Evolutionary conservation across 2,329 filamentous ascomycete species (phyloP), one percentile per base, ranked within the genome.

Genomic region (Orbilia quercus): DNA sequence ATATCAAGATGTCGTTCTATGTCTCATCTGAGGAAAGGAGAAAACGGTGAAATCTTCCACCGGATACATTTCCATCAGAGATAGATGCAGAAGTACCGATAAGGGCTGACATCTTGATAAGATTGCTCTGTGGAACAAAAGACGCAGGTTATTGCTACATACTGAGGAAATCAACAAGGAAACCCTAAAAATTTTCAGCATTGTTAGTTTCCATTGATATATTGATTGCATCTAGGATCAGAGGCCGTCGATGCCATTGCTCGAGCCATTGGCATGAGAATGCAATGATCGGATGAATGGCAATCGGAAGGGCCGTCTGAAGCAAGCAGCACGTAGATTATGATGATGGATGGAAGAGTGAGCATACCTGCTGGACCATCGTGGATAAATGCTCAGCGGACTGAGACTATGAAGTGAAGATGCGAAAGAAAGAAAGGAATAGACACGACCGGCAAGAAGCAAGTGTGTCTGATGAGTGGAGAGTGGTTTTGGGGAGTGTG

Each of bases 21-120:
- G 47, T 38, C 40, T 47, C 1, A 36, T 74, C 34, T 25, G 54
- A 54, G 31, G n/a, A 28, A 36, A 36, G 44, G 12, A 60, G 44
- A 18, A 42, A 25, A 20, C 2, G 62, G 69, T 65, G 63, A 53
- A 34, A 69, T 77, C 75, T 64, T 75, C 72, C 93, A 82, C 96
- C 96, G 92, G 98, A 83, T 89, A 98, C 98, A 87, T 98, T 94
- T 82, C 96, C 91, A 82, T 97, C 82, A 88, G 98, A 98, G 83
- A 91, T 12, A 38, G 25, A 14, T 25, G 48, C 53, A 22, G 53
- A 12, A 25, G 22, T 20, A 9, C 34, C 50, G 42, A 58, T 63
- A 66, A 50, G 54, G 44, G 44, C 50, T 54, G 40, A 45, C 18
- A 31, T 14, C 53, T 50, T 65, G 58, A 72, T 58, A 59, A 45